Evolutionary conservation across 1,284 basidiomycete species (phyloP), one percentile per base, ranked within the genome.

Genomic region (Rhodotorula mucilaginosa): DNA sequence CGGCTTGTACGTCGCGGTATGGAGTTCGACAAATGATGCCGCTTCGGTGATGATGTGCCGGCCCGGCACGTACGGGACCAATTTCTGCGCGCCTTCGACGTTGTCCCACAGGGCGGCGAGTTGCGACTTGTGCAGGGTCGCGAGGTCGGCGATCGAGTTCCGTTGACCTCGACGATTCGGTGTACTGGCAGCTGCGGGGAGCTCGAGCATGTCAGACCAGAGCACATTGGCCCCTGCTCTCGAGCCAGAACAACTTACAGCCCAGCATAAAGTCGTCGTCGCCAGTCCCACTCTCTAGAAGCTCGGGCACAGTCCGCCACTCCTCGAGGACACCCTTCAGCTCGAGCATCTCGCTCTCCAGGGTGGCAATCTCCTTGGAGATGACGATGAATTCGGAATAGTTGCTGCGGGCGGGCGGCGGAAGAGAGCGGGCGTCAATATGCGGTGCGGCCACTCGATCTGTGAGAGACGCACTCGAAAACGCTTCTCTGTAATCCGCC

Each of bases 261-360:
- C 76, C 68, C 13, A 71, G 66, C 18, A 78, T 62, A 10, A 74
- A 57, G n/a, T 77, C 72, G 51, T 78, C 72, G 56, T 65, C 74
- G 5, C 72, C 75, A 63, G 66, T 71, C 1, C 74, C 92, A 69
- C 96, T 90, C 74, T 94, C 91, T 56, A 97, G 85, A 19, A 93
- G 85, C n/a, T 92, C 92, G 0, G 94, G 94, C 85, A 97, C 92
- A 62, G 88, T 88, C 81, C 93, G 94, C 90, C 95, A 99, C 79
- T 99, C 97, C 21, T 89, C 89, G 2, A 99, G 84, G 5, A 91
- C 87, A 71, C 96, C 92, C 80, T 97, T 98, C 80, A 99, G 88
- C 80, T 98, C 95, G 51, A 98, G 86, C 91, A 98, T 93, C 80
- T 98, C 95, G 80, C 96, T 97, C 83, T 99, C 96, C 18, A 99